Evolutionary conservation across 139 green algal species (phyloP).

Genomic region (Microglena sp.): DNA sequence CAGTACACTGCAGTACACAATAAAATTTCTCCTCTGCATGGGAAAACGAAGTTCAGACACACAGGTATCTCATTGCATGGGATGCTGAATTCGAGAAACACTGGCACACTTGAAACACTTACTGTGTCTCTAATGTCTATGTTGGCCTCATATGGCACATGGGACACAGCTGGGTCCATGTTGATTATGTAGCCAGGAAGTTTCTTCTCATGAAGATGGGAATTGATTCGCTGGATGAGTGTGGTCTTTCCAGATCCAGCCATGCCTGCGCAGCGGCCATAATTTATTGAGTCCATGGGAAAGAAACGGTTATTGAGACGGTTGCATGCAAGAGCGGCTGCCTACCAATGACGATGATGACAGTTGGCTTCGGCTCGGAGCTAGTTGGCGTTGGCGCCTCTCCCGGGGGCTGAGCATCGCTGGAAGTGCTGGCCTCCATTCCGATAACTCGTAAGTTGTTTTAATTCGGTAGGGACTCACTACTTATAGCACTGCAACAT

Average conservation of each 20-base stretch:
- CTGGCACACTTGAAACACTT: no score
- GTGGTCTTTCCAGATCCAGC: slow-evolving; percentile 95
- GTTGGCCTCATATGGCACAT: slow-evolving; percentile 84
- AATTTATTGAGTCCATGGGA: not conserved
- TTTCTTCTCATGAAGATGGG: slow-evolving; percentile 52
- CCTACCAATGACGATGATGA: slow-evolving; percentile 41
- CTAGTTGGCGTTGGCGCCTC: no score
- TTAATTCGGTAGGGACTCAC: no score
- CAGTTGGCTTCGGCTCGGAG: slow-evolving; percentile 37
- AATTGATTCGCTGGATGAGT: slow-evolving; percentile 81
- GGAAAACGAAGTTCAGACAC: no score
- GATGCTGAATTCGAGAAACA: no score
- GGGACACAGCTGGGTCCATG: slow-evolving; percentile 85
- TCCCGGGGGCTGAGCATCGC: no score
- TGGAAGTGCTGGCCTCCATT: no score
- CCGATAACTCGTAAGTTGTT: no score
- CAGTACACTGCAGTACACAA: no score
- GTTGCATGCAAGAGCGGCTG: not conserved
- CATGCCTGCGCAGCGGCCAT: slow-evolving; percentile 68
- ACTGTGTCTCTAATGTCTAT: slow-evolving; percentile 98
- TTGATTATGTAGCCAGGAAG: slow-evolving; percentile 87
- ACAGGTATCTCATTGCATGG: no score
- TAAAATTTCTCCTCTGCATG: no score
- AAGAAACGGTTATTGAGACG: not conserved
- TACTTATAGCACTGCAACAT: no score